Conservation (phyloP, 2,329 filamentous ascomycete genomes). For the Xylariaceae sp. region DNA sequence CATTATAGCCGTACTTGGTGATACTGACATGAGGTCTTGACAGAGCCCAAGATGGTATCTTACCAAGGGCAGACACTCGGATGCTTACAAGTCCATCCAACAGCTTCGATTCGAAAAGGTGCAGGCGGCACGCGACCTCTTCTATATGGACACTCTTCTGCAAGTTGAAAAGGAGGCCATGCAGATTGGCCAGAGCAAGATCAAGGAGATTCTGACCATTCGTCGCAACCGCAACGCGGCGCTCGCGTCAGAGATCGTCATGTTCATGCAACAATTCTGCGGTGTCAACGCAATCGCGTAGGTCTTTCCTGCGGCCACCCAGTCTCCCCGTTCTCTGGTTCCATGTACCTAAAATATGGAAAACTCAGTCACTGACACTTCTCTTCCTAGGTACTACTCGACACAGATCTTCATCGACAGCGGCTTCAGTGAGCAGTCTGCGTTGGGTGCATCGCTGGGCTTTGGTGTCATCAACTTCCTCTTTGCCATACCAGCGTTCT, state of each 20-base stretch:
- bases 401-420: slow-evolving; percentile 57
- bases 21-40: slow-evolving; percentile 3
- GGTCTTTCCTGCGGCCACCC: too few species aligned
- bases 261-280: slow-evolving; percentile 63
- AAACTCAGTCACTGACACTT: too few species aligned
- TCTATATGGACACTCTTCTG: slow-evolving; percentile 54
- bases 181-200: slow-evolving; percentile 41
- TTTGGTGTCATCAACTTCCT: slow-evolving; percentile 63
- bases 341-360: too few species aligned
- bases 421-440: slow-evolving; percentile 44
- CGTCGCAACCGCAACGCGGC: slow-evolving; percentile 59
- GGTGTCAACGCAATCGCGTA: slow-evolving; percentile 38
- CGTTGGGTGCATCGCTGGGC: slow-evolving; percentile 57
- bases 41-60: slow-evolving; percentile 37
- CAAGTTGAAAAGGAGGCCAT: slow-evolving; percentile 51
- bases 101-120: slow-evolving; percentile 46
- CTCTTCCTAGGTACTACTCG: slow-evolving; percentile 49
- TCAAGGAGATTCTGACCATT: slow-evolving; percentile 56
- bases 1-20: neutral
- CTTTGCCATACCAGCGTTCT: slow-evolving; percentile 59
- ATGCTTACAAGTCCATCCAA: slow-evolving; percentile 44
- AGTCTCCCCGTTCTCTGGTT: too few species aligned
- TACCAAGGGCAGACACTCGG: slow-evolving; percentile 39
- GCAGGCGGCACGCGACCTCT: slow-evolving; percentile 52
- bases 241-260: slow-evolving; percentile 57